Evolutionary conservation across 768 basidiomycete genomes (phyloP).

Genomic region (Tricholoma flavovirens): DNA sequence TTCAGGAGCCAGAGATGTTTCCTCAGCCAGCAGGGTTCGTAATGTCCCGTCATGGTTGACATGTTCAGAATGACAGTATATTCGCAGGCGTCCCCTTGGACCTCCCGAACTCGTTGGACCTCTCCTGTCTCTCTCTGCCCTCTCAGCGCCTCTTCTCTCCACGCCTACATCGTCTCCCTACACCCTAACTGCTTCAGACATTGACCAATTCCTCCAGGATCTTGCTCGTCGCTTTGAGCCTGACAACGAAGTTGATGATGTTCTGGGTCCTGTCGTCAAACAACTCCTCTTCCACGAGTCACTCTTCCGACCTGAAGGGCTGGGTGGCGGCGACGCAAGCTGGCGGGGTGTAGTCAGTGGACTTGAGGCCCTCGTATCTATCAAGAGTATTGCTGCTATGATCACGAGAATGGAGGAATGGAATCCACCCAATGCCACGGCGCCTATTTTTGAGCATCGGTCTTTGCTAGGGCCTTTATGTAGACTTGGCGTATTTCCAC

Average conservation of each 20-base stretch:
- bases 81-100: constrained; percentile 62
- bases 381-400: constrained; percentile 81
- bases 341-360: constrained; percentile 89
- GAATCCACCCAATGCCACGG: constrained; percentile 57
- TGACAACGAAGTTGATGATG: constrained; percentile 67
- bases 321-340: constrained; percentile 64
- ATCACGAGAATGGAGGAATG: constrained; percentile 71
- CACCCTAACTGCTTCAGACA: constrained; percentile 58
- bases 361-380: constrained; percentile 69
- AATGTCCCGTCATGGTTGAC: not conserved
- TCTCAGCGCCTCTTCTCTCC: constrained; percentile 59
- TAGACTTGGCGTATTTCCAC: constrained; percentile 78
- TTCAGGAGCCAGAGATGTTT: constrained; percentile 95
- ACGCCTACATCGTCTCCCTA: constrained; percentile 39
- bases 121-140: constrained; percentile 68
- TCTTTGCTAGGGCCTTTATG: constrained; percentile 83
- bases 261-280: constrained; percentile 72
- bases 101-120: constrained; percentile 75
- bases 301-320: constrained; percentile 59
- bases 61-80: not conserved
- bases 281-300: constrained; percentile 59
- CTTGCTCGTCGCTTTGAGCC: constrained; percentile 75
- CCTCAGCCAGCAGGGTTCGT: constrained; percentile 76
- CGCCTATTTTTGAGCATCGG: constrained; percentile 53
- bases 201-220: constrained; percentile 80